Evolutionary conservation across 1,139 yeast genomes (phyloP).

Genomic region (Kodamaea suecica): DNA sequence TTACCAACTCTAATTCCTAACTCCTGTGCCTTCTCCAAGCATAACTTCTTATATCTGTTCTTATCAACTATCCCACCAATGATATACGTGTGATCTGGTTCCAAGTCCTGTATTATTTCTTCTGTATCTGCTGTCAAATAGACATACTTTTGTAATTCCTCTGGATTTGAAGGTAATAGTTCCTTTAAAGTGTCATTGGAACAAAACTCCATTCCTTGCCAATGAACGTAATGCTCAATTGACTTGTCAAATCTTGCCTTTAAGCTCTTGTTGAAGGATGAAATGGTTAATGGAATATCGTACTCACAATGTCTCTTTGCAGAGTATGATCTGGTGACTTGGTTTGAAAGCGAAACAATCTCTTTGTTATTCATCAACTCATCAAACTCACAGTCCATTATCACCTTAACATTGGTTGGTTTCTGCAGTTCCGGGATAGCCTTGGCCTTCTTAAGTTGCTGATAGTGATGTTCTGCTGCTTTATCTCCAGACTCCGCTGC

Average conservation of each 20-base stretch:
- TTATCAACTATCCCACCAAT: conserved; percentile 97
- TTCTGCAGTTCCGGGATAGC: conserved; percentile 39
- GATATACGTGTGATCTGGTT: conserved; percentile 70
- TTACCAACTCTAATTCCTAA: conserved; percentile 72
- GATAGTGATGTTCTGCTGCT: conserved; percentile 20
- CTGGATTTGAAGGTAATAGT: conserved; percentile 29
- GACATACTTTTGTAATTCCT: conserved; percentile 43
- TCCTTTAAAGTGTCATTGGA: conserved; percentile 45
- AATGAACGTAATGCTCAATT: conserved; percentile 55
- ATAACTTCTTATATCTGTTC: conserved; percentile 80
- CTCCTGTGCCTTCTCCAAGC: conserved; percentile 75
- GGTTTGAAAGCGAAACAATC: conserved; percentile 72
- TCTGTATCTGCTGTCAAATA: conserved; percentile 89
- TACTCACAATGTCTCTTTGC: conserved; percentile 63
- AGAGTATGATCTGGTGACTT: conserved; percentile 78
- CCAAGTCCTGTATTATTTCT: conserved; percentile 56
- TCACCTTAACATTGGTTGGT: conserved; percentile 48
- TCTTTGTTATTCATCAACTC: conserved; percentile 83
- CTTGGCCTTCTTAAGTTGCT: conserved; percentile 28
- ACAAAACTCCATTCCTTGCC: conserved; percentile 61
- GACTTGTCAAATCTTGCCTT: conserved; percentile 65
- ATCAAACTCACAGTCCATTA: conserved; percentile 89
- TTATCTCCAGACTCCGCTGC: conserved; percentile 18
- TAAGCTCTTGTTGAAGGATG: conserved; percentile 66
- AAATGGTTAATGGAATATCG: conserved; percentile 58